Percentiles rank a stretch among this genome's conserved stretches.
phyloP scores from a whole-genome alignment of 192 early-diverging fungal species.

The Backusella mclennaniae region DNA sequence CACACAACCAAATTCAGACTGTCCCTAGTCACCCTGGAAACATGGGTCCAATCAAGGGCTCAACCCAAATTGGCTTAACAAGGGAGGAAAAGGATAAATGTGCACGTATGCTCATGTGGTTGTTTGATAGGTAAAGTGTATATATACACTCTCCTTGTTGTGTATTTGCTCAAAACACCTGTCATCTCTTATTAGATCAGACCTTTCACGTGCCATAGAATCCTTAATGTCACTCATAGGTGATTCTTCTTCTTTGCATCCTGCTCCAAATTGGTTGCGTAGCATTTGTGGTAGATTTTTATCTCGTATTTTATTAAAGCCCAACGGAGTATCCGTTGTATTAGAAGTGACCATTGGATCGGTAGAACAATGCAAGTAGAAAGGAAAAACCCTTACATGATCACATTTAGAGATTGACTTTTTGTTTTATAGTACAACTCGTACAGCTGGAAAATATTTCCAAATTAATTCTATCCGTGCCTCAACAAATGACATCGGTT shows the following conservation, averaged over 20 bases:
- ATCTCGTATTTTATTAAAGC: constrained; percentile 63
- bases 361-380: constrained; percentile 39
- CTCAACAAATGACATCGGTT: constrained; percentile 54
- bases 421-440: constrained; percentile 39
- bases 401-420: not conserved
- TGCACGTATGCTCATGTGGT: constrained; percentile 36
- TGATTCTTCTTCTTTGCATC: constrained; percentile 44
- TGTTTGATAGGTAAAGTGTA: constrained; percentile 38
- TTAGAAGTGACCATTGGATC: constrained; percentile 68
- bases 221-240: constrained; percentile 65
- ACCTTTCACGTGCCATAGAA: constrained; percentile 59
- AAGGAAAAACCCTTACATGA: not conserved
- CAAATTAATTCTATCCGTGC: constrained; percentile 56
- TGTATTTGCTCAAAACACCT: constrained; percentile 15
- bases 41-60: not conserved
- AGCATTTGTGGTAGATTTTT: constrained; percentile 67
- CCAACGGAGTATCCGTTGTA: constrained; percentile 58
- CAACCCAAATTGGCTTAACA: not conserved
- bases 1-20: not conserved
- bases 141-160: not conserved
- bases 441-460: constrained; percentile 57
- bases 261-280: constrained; percentile 60
- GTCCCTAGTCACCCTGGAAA: constrained; percentile 4
- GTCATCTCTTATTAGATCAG: constrained; percentile 36
- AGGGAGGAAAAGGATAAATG: constrained; percentile 39